phyloP scores from a whole-genome alignment of 352 stramenopile species.

The Phytophthora melonis region DNA sequence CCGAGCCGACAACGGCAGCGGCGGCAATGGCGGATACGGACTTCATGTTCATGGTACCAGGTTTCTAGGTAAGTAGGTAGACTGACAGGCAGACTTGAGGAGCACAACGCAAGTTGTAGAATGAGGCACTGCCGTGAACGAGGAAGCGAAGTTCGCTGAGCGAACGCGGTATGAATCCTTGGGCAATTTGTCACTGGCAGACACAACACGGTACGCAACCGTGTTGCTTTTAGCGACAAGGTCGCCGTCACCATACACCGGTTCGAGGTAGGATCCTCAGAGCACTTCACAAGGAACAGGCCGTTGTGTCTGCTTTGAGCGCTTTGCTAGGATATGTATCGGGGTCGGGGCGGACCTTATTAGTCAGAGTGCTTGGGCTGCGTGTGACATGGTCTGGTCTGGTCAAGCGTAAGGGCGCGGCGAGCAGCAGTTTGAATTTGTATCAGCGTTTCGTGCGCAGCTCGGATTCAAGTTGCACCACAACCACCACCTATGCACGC shows the following conservation, averaged over 20 bases:
- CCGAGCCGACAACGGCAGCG: constrained; percentile 26
- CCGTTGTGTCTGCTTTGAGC: neutral
- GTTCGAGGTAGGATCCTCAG: too few species aligned
- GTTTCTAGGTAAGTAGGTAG: constrained; percentile 3
- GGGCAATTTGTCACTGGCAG: neutral
- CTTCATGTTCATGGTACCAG: constrained; percentile 38
- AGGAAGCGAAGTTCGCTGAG: neutral
- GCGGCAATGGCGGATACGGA: constrained; percentile 28
- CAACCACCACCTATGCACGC: constrained; percentile 2
- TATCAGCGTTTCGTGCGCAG: neutral
- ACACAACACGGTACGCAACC: neutral
- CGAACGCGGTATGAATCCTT: neutral
- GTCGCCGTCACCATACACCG: too few species aligned
- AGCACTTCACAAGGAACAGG: neutral
- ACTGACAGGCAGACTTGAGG: neutral
- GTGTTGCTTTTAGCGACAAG: too few species aligned
- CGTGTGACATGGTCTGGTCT: constrained; percentile 4
- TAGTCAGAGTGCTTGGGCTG: neutral
- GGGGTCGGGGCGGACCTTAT: neutral
- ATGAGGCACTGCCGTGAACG: neutral
- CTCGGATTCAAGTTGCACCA: neutral
- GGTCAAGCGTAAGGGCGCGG: neutral
- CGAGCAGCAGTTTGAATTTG: neutral
- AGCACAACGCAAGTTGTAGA: constrained; percentile 10
- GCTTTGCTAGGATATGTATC: neutral